Evolutionary conservation across 805 yeast genomes (phyloP).

Genomic region (Cyberlindnera euphorbiiphila): DNA sequence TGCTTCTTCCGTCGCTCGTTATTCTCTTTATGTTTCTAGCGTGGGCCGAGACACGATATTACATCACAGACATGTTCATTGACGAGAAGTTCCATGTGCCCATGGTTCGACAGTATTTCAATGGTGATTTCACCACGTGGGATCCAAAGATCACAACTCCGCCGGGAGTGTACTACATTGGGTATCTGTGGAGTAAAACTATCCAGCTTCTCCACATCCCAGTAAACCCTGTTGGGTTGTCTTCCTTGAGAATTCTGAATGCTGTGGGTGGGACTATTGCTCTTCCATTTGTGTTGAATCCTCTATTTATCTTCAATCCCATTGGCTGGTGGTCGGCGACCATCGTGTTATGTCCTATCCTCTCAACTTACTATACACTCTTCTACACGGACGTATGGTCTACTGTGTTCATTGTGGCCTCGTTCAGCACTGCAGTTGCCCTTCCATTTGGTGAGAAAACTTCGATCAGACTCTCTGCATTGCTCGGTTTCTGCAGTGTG

Average conservation of each 20-base stretch:
- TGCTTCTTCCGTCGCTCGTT: conserved; percentile 30
- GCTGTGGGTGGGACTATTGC: conserved; percentile 58
- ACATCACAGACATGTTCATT: conserved; percentile 34
- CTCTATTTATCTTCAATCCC: conserved; percentile 37
- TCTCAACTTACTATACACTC: conserved; percentile 67
- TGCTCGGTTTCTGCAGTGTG: conserved; percentile 59
- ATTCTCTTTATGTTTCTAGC: conserved; percentile 28
- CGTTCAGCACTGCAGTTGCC: conserved; percentile 46
- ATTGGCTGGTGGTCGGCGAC: conserved; percentile 40
- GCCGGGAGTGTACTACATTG: conserved; percentile 75
- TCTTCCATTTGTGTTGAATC: conserved; percentile 45
- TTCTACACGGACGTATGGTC: conserved; percentile 97
- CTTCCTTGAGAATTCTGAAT: conserved; percentile 54
- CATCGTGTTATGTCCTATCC: conserved; percentile 59
- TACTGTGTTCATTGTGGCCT: conserved; percentile 57
- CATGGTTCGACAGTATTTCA: conserved; percentile 68
- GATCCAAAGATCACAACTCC: conserved; percentile 94
- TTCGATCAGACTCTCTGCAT: conserved; percentile 44
- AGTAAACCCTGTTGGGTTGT: conserved; percentile 32
- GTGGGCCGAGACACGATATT: conserved; percentile 26
- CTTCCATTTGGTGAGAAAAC: conserved; percentile 33
- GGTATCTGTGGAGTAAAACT: conserved; percentile 33
- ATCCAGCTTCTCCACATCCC: conserved; percentile 21
- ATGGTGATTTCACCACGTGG: conserved; percentile 64
- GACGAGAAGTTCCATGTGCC: conserved; percentile 87